phyloP scores from a whole-genome alignment of 2,329 filamentous ascomycete genomes.

The Niveomyces coronatus region DNA sequence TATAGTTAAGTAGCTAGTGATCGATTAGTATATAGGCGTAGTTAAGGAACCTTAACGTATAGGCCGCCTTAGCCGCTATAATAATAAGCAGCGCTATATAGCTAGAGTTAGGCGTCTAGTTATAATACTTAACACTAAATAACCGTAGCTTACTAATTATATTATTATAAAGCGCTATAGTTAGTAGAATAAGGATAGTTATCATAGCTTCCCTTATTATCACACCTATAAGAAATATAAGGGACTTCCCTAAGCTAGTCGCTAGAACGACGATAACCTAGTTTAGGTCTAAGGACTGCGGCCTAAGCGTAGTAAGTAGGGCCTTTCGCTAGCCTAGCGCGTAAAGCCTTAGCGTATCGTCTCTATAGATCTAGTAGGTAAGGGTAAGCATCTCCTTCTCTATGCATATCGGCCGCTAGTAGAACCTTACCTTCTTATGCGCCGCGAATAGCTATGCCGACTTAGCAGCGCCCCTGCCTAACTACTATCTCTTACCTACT shows the following conservation, averaged over 20 bases:
- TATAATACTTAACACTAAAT: neutral
- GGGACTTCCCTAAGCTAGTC: conserved; percentile 1
- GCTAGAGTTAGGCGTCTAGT: neutral
- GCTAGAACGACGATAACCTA: conserved; percentile 5
- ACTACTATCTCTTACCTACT: neutral
- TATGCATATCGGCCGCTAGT: neutral
- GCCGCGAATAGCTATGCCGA: neutral
- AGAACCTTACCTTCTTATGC: neutral
- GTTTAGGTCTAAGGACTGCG: neutral
- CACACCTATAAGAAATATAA: neutral
- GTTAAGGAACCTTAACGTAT: conserved; percentile 5
- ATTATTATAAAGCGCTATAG: conserved; percentile 2
- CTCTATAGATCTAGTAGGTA: neutral
- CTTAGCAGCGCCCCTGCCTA: neutral
- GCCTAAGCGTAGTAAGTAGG: conserved; percentile 1
- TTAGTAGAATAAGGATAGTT: conserved; percentile 4
- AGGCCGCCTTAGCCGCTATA: conserved; percentile 3
- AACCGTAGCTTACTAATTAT: neutral
- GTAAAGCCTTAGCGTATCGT: conserved; percentile 1
- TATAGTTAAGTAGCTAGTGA: neutral
- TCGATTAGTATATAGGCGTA: neutral
- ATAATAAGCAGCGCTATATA: conserved; percentile 2
- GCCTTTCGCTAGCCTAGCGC: neutral
- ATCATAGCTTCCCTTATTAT: neutral
- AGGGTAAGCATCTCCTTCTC: neutral